These are phyloP conservation scores for Salvia hispanica DNA, from an alignment of 257 asterid genomes.

Conservation along the genomic window DNA sequence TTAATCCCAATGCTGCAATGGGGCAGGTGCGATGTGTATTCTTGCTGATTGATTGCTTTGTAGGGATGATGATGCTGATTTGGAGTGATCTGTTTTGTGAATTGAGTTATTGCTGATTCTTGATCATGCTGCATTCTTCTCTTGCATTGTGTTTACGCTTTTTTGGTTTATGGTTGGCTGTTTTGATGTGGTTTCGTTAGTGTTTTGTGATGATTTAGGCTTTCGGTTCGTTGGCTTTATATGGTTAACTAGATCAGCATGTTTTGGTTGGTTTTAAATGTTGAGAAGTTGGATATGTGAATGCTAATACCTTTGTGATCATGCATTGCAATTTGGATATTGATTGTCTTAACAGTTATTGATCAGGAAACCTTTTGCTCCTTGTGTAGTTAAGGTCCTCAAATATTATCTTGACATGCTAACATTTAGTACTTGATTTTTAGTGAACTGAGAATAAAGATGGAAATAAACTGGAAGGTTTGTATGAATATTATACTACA, in stretches of 20 bases:
- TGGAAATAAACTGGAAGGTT: not conserved
- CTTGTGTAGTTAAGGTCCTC: not conserved
- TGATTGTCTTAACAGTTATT: not conserved
- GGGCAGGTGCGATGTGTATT: conserved; percentile 52
- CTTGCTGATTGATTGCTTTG: conserved; percentile 12
- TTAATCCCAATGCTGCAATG: conserved; percentile 60
- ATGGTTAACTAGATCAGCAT: not conserved
- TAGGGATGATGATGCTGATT: not conserved
- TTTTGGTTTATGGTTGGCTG: conserved; percentile 2
- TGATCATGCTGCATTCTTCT: not conserved
- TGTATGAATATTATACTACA: not conserved
- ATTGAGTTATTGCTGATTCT: not conserved
- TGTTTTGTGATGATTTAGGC: not conserved
- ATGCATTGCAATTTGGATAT: conserved; percentile 2
- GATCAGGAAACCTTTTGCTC: not conserved
- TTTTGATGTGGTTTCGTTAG: not conserved
- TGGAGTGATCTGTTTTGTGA: not conserved
- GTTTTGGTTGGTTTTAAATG: conserved; percentile 10
- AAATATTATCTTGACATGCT: not conserved
- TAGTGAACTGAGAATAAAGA: conserved; percentile 15
- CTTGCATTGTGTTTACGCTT: conserved; percentile 3
- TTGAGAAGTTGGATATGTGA: not conserved
- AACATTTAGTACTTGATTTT: too few species aligned
- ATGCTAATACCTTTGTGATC: conserved; percentile 1
- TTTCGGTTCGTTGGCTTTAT: not conserved